phyloP scores from a whole-genome alignment of 345 rosid species.

The Eucalyptus fibrosa region DNA sequence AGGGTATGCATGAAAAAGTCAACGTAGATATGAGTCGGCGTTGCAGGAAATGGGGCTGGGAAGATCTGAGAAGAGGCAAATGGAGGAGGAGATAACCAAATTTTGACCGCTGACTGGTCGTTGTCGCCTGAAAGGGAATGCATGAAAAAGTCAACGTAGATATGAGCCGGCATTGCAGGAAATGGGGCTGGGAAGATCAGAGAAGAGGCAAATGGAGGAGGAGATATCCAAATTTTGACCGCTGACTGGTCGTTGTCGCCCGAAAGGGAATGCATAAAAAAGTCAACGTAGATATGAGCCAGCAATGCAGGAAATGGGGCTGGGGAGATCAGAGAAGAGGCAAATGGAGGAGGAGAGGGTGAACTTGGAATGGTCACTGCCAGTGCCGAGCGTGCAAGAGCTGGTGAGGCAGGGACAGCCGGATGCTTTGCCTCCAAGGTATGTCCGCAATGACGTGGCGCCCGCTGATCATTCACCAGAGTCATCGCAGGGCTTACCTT shows the following conservation, averaged over 20 bases:
- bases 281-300: too few species aligned
- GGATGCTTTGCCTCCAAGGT: slow-evolving; percentile 2
- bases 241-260: too few species aligned
- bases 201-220: neutral
- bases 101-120: neutral
- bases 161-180: neutral
- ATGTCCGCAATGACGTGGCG: neutral
- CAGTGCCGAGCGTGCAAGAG: slow-evolving; percentile 22
- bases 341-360: neutral
- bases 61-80: neutral
- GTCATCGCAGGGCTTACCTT: neutral
- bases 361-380: slow-evolving; percentile 10
- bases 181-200: neutral
- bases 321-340: neutral
- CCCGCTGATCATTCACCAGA: neutral
- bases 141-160: neutral
- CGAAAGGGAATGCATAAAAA: too few species aligned
- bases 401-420: neutral
- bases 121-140: neutral
- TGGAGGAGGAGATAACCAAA: too few species aligned
- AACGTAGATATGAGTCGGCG: neutral
- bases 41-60: neutral
- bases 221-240: too few species aligned
- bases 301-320: too few species aligned
- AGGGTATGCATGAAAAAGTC: neutral